Evolutionary conservation across 176 grass and related monocot species (phyloP).

Genomic region (Musa troglodytarum): DNA sequence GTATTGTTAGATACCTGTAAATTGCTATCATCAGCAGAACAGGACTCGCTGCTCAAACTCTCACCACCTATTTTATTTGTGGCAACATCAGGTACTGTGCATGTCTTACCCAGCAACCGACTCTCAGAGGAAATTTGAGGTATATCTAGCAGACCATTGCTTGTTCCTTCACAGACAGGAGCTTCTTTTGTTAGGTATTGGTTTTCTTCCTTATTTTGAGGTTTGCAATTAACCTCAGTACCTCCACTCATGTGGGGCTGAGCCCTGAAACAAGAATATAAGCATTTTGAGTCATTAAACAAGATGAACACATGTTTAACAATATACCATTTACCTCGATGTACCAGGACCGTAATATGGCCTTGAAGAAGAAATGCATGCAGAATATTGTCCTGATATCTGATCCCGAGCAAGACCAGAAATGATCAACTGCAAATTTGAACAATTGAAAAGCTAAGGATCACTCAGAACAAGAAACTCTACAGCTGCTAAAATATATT

Average conservation of each 20-base stretch:
- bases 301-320: background rate
- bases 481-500: conserved; percentile 3
- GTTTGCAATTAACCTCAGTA: conserved; percentile 7
- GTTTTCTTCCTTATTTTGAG: conserved; percentile 25
- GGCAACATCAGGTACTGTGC: background rate
- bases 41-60: background rate
- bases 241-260: conserved; percentile 13
- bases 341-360: conserved; percentile 30
- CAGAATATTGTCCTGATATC: conserved; percentile 77
- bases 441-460: background rate
- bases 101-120: background rate
- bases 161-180: conserved; percentile 3
- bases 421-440: conserved; percentile 50
- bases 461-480: background rate
- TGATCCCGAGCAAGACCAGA: conserved; percentile 42
- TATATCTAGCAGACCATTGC: conserved; percentile 13
- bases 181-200: conserved; percentile 18
- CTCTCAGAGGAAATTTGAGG: background rate
- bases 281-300: conserved; percentile 21
- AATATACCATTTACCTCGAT: conserved; percentile 41
- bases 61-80: conserved; percentile 1
- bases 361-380: conserved; percentile 28
- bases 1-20: background rate
- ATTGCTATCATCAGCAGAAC: background rate
- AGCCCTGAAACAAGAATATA: conserved; percentile 25